Base-by-base conservation (phyloP, 163 green algal species). In the Chlamydomonas reinhardtii region DNA sequence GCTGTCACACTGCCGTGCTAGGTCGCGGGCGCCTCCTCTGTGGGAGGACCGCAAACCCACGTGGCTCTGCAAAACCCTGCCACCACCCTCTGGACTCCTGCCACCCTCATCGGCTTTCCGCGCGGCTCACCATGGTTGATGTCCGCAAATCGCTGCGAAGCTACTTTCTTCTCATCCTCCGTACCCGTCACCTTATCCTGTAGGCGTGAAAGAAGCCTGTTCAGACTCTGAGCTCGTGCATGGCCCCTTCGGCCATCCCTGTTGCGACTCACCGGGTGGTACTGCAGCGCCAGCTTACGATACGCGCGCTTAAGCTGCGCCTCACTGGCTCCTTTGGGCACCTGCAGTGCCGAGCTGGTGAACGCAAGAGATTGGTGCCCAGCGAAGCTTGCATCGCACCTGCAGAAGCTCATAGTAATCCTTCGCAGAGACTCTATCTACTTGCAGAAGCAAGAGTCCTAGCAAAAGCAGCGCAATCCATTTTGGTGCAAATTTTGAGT, bases 281-380 rank as follows among this genome's bases (percentile, higher is more conserved):
- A 99, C 88, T 99, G 94, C 22, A 99, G 89, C 22, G 98, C 98
- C 5, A 99, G 91, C 86, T 99, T 99, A 22, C 97, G 88, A 83
- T 99, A 99, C 0, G 96, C 94, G 8, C 97, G 93, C 88, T 99
- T 99, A 73, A 99, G 98, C 83, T 97, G 93, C 0, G 94, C 92
- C 0, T 99, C 96, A 16, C 77, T 93, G 14, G 97, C 97, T 34
- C 88, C 89, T 62, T 93, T 93, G 9, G 95, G 88, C 5, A 98
- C 91, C 80, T 86, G 70, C 70, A 12, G 1, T 31, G 39, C 64
- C 27, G 32, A n/a, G 54, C 37, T 56, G 48, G 48, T 56, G 48
- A 56, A 14, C 48, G 14, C 17, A 56, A 56, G 48, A 56, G 6
- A 2, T 56, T 56, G 48, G 48, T 56, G 12, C 48, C 48, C 14